A percentile compares a stretch with the other conserved stretches of the same genome.
Conservation (phyloP, 495 filamentous ascomycete genomes). For the Cercophora sp. region DNA sequence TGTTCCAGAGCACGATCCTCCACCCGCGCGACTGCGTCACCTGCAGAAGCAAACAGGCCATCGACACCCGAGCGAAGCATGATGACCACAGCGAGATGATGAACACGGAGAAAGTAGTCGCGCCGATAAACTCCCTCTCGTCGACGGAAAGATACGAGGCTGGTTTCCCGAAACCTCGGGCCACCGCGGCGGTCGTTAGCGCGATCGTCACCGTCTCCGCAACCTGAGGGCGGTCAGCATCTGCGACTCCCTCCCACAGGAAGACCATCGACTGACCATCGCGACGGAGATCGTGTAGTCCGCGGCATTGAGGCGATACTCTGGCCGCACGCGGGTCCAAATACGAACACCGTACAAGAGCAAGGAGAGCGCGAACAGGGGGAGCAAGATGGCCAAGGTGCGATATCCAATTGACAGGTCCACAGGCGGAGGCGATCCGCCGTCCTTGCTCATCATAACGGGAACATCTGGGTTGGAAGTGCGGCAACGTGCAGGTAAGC, state of each 20-base stretch:
- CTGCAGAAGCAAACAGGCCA: slow-evolving; percentile 1
- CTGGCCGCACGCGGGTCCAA: slow-evolving; percentile 3
- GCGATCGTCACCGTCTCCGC: neutral
- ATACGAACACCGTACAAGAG: slow-evolving; percentile 1
- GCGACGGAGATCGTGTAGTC: slow-evolving; percentile 7
- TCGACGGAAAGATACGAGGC: neutral
- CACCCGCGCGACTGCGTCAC: neutral
- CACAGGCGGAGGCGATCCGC: no score
- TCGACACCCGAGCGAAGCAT: slow-evolving; percentile 3
- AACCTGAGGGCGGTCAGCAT: neutral
- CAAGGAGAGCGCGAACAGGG: slow-evolving; percentile 1
- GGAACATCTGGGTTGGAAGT: no score
- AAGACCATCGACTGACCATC: neutral
- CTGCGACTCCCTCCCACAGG: neutral
- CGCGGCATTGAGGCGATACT: slow-evolving; percentile 3
- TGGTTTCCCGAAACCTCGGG: neutral
- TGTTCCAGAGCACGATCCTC: neutral
- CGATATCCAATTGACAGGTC: neutral
- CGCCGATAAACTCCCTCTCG: neutral
- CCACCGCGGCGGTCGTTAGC: neutral
- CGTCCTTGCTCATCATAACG: no score
- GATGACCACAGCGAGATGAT: slow-evolving; percentile 1
- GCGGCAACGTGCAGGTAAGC: no score
- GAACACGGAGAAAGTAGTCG: slow-evolving; percentile 5
- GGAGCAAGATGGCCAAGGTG: neutral